Conservation (phyloP, 1,139 yeast species). For the Meyerozyma athensensis region DNA sequence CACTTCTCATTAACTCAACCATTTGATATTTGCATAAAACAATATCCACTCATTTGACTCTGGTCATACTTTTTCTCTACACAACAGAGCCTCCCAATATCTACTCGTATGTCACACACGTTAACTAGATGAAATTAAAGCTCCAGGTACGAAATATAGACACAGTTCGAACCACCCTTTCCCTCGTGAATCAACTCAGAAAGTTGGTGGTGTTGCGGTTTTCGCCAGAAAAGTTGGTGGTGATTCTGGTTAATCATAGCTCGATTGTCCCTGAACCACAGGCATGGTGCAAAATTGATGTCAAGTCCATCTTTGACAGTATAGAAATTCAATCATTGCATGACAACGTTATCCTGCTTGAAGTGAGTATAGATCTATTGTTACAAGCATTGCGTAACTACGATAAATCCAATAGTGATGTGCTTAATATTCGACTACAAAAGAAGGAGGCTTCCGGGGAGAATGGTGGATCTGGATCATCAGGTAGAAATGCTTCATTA, state of each 20-base stretch:
- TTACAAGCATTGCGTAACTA: slow-evolving; percentile 50
- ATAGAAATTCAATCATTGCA: slow-evolving; percentile 43
- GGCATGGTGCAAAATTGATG: slow-evolving; percentile 54
- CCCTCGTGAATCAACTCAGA: slow-evolving; percentile 12
- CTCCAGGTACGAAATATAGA: slow-evolving; percentile 2
- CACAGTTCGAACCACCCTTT: slow-evolving; percentile 6
- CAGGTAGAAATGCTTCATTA: slow-evolving; percentile 45
- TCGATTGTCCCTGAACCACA: slow-evolving; percentile 51
- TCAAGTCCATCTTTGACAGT: slow-evolving; percentile 42
- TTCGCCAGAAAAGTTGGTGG: slow-evolving; percentile 38
- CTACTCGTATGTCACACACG: too few relatives aligned
- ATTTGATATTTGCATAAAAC: too few relatives aligned
- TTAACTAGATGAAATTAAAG: slow-evolving; percentile 2
- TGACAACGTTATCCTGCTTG: slow-evolving; percentile 48
- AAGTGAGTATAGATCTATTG: slow-evolving; percentile 52
- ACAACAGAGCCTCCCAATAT: too few relatives aligned
- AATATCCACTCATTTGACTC: too few relatives aligned
- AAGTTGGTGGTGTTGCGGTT: slow-evolving; percentile 31
- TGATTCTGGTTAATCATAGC: slow-evolving; percentile 43
- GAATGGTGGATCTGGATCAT: slow-evolving; percentile 18
- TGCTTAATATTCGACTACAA: slow-evolving; percentile 50
- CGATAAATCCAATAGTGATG: slow-evolving; percentile 49
- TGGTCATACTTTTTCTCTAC: too few relatives aligned
- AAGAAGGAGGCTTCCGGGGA: slow-evolving; percentile 34
- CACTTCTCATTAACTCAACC: too few relatives aligned